Base-by-base conservation (phyloP, 2,329 filamentous ascomycete genomes). In the Ramichloridium luteum region DNA sequence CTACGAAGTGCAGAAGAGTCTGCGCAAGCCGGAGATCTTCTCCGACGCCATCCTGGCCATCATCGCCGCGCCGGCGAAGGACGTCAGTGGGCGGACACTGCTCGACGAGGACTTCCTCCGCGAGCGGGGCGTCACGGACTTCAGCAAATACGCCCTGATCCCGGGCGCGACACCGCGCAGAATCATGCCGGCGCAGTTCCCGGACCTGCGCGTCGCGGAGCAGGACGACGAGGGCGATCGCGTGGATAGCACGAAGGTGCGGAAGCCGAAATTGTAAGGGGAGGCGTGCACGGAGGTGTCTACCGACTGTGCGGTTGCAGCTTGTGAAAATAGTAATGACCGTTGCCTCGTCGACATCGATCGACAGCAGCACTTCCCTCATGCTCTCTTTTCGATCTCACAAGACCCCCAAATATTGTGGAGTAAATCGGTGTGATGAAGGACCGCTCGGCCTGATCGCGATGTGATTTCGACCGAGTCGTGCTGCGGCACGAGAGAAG, bases 61-160 rank as follows among this genome's bases (percentile, higher is more conserved):
- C 55, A 61, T 90, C 2, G 53, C 58, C 6, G 68, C 77, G 0
- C 72, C 77, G 0, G 58, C 72, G 0, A 40, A 59, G 1, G 54
- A 56, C 4, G 76, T 90, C 13, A 92, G 83, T 50, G 84, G 83
- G 0, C 57, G 72, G 26, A 59, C 88, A 4, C 65, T 77, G 36
- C 68, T 85, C 1, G 84, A 92, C 47, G 83, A 92, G 51, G 83
- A 92, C 50, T 90, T 85, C 43, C 61, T 92, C 16, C 64, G 79
- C 12, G 62, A 68, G 5, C 65, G 76, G 37, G 64, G 59, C 13
- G 62, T 85, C 3, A 64, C 57, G 0, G 80, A 92, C 51, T 90
- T 92, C 46, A 67, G 66, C 0, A 70, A 73, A 46, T 92, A 92
- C 51, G 71, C 66, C 18, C 54, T 88, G n/a, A 64, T 86, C 1